phyloP scores from a whole-genome alignment of 805 yeast genomes.

The Myxozyma geophila region DNA sequence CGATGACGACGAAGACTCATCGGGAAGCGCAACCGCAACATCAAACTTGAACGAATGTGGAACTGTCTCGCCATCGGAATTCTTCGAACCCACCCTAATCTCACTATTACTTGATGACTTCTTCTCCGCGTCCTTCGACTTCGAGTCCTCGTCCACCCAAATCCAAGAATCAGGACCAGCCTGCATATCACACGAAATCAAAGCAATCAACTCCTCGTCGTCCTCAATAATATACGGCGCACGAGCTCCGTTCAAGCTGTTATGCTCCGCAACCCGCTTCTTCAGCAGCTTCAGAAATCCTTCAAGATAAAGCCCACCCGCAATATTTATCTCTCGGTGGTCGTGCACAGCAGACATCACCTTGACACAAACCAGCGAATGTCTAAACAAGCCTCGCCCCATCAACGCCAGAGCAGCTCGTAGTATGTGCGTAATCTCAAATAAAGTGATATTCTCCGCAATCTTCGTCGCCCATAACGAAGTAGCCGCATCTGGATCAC shows the following conservation, averaged over 20 bases:
- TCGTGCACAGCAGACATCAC: constrained; percentile 29
- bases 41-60: constrained; percentile 26
- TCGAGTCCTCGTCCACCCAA: constrained; percentile 11
- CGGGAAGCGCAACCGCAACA: constrained; percentile 15
- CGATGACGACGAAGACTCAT: constrained; percentile 4
- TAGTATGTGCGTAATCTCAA: constrained; percentile 25
- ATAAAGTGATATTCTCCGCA: constrained; percentile 15
- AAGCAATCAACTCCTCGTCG: constrained; percentile 31
- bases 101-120: not conserved
- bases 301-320: constrained; percentile 27
- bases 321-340: constrained; percentile 31
- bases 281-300: constrained; percentile 21
- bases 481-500: not conserved
- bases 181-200: constrained; percentile 53
- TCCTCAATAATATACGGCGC: constrained; percentile 19
- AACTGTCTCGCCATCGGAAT: not conserved
- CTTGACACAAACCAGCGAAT: constrained; percentile 31
- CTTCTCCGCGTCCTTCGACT: not conserved
- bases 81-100: not conserved
- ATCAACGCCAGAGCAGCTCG: constrained; percentile 24
- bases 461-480: constrained; percentile 26
- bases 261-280: constrained; percentile 4
- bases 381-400: constrained; percentile 29
- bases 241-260: not conserved
- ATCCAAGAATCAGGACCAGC: constrained; percentile 31